Percentiles rank a stretch among this genome's conserved stretches.
Conservation (phyloP, 768 basidiomycete species). For the Boletus vinaceobasis region DNA sequence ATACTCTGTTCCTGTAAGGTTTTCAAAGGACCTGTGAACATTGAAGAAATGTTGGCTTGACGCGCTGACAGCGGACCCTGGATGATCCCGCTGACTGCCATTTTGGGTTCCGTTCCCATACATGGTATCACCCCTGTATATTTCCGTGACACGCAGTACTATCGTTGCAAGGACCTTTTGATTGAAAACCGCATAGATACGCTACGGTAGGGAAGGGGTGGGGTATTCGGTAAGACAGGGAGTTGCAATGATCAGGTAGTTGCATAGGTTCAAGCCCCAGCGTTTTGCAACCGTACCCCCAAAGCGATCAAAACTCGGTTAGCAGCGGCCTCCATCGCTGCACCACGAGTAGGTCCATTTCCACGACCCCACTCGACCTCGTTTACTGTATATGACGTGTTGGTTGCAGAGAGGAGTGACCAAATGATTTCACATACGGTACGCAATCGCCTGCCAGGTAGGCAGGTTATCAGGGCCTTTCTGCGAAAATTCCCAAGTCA, state of each 20-base stretch:
- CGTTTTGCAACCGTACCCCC: not conserved
- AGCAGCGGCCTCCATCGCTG: constrained; percentile 25
- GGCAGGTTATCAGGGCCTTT: constrained; percentile 22
- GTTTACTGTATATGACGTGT: constrained; percentile 14
- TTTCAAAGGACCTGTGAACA: not conserved
- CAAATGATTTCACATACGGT: constrained; percentile 11
- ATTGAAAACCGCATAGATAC: not conserved
- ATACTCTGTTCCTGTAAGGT: not conserved
- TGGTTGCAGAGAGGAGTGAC: not conserved
- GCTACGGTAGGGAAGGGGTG: not conserved
- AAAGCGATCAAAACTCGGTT: constrained; percentile 15
- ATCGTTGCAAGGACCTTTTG: not conserved
- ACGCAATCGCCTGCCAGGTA: constrained; percentile 23
- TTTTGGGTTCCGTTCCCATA: constrained; percentile 11
- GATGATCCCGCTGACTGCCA: constrained; percentile 8
- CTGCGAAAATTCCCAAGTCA: constrained; percentile 16
- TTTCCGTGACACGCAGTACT: not conserved
- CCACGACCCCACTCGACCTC: constrained; percentile 23
- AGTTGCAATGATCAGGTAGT: not conserved
- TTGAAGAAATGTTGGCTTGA: not conserved
- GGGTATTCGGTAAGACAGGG: not conserved
- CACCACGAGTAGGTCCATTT: constrained; percentile 11
- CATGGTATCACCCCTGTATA: constrained; percentile 13
- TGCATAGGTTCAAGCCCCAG: not conserved
- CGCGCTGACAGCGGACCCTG: too few relatives aligned